A percentile compares a stretch with the other conserved stretches of the same genome.
phyloP scores from a whole-genome alignment of 352 stramenopile species.

The Phytophthora cactorum region DNA sequence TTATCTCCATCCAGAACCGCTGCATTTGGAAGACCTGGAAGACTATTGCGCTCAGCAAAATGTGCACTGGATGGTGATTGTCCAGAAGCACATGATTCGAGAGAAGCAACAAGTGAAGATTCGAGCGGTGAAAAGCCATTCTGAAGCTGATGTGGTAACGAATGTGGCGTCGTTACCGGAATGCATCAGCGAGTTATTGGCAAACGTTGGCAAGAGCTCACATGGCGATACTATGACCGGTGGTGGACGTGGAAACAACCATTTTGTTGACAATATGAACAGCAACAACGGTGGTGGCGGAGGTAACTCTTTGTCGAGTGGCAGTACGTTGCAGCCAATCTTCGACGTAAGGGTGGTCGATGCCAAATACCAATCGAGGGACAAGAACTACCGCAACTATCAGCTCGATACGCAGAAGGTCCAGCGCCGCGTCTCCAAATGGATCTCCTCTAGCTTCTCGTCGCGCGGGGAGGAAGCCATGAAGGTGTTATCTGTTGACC shows the following conservation, averaged over 20 bases:
- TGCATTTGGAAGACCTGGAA: slow-evolving; percentile 85
- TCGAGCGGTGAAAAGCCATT: slow-evolving; percentile 70
- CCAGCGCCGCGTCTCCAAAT: slow-evolving; percentile 85
- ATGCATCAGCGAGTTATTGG: slow-evolving; percentile 61
- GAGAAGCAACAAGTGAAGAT: slow-evolving; percentile 90
- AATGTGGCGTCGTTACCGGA: slow-evolving; percentile 70
- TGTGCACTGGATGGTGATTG: slow-evolving; percentile 87
- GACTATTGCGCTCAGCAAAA: slow-evolving; percentile 81
- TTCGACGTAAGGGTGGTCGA: slow-evolving; percentile 85
- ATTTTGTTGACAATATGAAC: slow-evolving; percentile 34
- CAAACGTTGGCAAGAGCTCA: slow-evolving; percentile 25
- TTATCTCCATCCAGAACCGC: slow-evolving; percentile 81
- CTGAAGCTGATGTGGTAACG: slow-evolving; percentile 72
- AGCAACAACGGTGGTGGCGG: slow-evolving; percentile 24
- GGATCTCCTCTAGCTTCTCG: slow-evolving; percentile 84
- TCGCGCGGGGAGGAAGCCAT: slow-evolving; percentile 77
- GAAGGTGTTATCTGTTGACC: slow-evolving; percentile 84
- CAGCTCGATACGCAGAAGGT: slow-evolving; percentile 80
- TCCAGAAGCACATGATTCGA: slow-evolving; percentile 83
- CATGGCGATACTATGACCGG: slow-evolving; percentile 25
- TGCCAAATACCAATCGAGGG: slow-evolving; percentile 63
- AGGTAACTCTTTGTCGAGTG: slow-evolving; percentile 9
- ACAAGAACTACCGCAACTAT: slow-evolving; percentile 61
- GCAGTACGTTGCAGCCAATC: slow-evolving; percentile 54
- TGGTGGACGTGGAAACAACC: slow-evolving; percentile 30